Percentiles rank a stretch among this genome's conserved stretches.
Evolutionary conservation across 1,284 basidiomycete species (phyloP).

Genomic region (Trichosporon coremiiforme): DNA sequence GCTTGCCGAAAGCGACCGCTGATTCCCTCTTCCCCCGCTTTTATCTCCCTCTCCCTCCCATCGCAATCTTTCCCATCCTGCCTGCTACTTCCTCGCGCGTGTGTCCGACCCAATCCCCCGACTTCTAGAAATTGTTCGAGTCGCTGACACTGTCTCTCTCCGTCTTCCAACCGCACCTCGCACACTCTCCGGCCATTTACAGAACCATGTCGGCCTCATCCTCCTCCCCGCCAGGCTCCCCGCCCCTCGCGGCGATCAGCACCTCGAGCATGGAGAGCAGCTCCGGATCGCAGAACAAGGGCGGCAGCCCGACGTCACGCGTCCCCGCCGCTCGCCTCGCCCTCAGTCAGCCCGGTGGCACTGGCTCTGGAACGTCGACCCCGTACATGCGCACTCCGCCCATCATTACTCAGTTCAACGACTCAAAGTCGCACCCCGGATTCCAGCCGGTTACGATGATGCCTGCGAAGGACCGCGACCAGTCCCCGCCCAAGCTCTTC

Average conservation of each 20-base stretch:
- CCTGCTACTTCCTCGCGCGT: background rate
- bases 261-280: conserved; percentile 10
- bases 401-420: conserved; percentile 16
- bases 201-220: conserved; percentile 18
- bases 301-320: conserved; percentile 1
- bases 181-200: background rate
- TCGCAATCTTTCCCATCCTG: background rate
- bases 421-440: conserved; percentile 2
- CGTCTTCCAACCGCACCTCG: background rate
- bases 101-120: background rate
- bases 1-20: background rate
- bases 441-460: conserved; percentile 19
- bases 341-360: background rate
- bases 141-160: background rate
- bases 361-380: conserved; percentile 10
- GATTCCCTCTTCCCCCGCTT: background rate
- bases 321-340: background rate
- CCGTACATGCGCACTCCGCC: conserved; percentile 23
- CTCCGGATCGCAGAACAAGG: conserved; percentile 8
- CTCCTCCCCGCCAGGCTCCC: conserved; percentile 13
- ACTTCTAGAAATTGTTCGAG: background rate
- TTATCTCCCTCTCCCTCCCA: background rate
- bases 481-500: conserved; percentile 43
- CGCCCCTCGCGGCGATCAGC: conserved; percentile 10
- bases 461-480: conserved; percentile 28